Evolutionary conservation across 2,329 filamentous ascomycete genomes (phyloP).

Genomic region (Spiromastix sp.): DNA sequence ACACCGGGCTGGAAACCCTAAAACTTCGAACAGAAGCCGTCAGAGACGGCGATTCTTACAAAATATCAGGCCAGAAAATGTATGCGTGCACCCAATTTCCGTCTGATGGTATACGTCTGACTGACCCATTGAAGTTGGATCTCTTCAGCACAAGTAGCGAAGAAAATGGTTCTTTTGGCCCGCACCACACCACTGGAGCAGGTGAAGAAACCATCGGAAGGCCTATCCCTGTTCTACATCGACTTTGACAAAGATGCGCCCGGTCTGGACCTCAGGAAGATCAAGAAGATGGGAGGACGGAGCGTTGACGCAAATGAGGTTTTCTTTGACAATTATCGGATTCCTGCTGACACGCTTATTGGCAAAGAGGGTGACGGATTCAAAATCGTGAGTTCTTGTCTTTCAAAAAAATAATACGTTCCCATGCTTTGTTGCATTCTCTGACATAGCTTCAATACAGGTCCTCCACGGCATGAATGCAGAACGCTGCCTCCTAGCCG

Average conservation of each 20-base stretch:
- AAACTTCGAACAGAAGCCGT: slow-evolving; percentile 56
- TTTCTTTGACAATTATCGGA: slow-evolving; percentile 70
- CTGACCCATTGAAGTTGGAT: slow-evolving; percentile 50
- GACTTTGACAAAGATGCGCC: slow-evolving; percentile 54
- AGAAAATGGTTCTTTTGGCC: slow-evolving; percentile 73
- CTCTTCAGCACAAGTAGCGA: slow-evolving; percentile 69
- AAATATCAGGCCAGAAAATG: slow-evolving; percentile 69
- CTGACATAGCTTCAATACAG: no score
- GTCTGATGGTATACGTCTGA: slow-evolving; percentile 1
- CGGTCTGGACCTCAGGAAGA: slow-evolving; percentile 56
- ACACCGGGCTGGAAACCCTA: slow-evolving; percentile 68
- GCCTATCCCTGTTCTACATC: slow-evolving; percentile 71
- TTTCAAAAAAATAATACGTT: neutral
- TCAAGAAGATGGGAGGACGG: slow-evolving; percentile 76
- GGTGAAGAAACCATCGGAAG: slow-evolving; percentile 60
- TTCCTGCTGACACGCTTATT: slow-evolving; percentile 55
- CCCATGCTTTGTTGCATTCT: neutral
- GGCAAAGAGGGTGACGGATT: slow-evolving; percentile 68
- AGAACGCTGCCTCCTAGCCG: slow-evolving; percentile 63
- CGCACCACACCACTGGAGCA: slow-evolving; percentile 62
- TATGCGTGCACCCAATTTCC: slow-evolving; percentile 6
- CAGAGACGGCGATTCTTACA: slow-evolving; percentile 52
- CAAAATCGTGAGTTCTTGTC: slow-evolving; percentile 43
- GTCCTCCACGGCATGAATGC: slow-evolving; percentile 72
- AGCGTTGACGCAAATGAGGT: slow-evolving; percentile 80